Evolutionary conservation across 2,329 filamentous ascomycete species (phyloP).

Genomic region (Graphilbum fragrans): DNA sequence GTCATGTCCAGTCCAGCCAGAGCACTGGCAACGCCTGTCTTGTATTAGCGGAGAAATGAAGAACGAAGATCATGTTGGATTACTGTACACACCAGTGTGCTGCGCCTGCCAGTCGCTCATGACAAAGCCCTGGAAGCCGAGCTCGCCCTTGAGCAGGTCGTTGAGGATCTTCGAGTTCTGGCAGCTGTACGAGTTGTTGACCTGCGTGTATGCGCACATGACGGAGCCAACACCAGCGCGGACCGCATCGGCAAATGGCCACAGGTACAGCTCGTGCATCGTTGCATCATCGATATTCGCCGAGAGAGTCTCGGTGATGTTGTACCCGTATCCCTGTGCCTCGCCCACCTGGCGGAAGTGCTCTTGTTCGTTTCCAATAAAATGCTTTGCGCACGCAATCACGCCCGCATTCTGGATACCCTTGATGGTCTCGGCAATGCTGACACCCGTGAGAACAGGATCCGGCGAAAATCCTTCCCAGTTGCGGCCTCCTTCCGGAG

Average conservation of each 20-base stretch:
- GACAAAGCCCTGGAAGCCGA: slow-evolving; percentile 35
- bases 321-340: slow-evolving; percentile 44
- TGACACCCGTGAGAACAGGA: slow-evolving; percentile 60
- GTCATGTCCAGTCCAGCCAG: slow-evolving; percentile 71
- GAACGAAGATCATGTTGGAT: background rate
- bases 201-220: slow-evolving; percentile 51
- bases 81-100: slow-evolving; percentile 24
- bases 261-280: slow-evolving; percentile 50
- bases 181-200: slow-evolving; percentile 62
- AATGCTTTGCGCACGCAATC: slow-evolving; percentile 69
- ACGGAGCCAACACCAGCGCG: slow-evolving; percentile 36
- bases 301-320: slow-evolving; percentile 44
- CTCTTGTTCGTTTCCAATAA: slow-evolving; percentile 60
- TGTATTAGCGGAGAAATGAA: slow-evolving; percentile 34
- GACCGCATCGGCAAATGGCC: slow-evolving; percentile 53
- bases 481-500: slow-evolving; percentile 55
- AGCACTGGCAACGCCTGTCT: slow-evolving; percentile 46
- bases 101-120: slow-evolving; percentile 31
- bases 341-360: slow-evolving; percentile 56
- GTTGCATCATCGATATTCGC: slow-evolving; percentile 47
- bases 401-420: slow-evolving; percentile 72
- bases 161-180: slow-evolving; percentile 58
- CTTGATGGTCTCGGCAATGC: slow-evolving; percentile 61
- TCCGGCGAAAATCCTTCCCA: slow-evolving; percentile 66
- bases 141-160: slow-evolving; percentile 49